A percentile compares a stretch with the other conserved stretches of the same genome.
phyloP scores from a whole-genome alignment of 208 protist genomes.

The Crithidia bombi region DNA sequence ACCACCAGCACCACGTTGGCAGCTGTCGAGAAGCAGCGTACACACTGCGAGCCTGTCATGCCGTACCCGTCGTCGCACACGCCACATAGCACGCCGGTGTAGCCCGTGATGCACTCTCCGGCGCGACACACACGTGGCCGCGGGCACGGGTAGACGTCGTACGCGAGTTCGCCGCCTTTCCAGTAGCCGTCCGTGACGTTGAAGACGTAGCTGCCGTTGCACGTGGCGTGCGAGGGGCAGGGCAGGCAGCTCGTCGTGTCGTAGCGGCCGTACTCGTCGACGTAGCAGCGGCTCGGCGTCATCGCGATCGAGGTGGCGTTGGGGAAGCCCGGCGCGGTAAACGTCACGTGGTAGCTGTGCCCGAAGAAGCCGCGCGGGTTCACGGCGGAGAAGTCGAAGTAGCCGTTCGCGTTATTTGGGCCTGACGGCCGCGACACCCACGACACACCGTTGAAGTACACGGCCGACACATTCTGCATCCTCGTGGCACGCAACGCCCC shows the following conservation, averaged over 20 bases:
- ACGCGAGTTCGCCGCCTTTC: conserved; percentile 40
- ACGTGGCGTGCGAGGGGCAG: conserved; percentile 38
- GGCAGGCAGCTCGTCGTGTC: conserved; percentile 33
- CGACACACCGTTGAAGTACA: conserved; percentile 30
- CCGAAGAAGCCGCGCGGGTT: conserved; percentile 35
- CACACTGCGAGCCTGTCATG: conserved; percentile 32
- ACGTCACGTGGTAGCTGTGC: conserved; percentile 22
- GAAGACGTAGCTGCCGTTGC: conserved; percentile 53
- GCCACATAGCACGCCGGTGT: conserved; percentile 43
- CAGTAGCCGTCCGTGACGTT: conserved; percentile 47
- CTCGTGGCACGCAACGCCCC: neutral
- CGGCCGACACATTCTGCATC: conserved; percentile 2
- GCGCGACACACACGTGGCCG: conserved; percentile 26
- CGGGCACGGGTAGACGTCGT: conserved; percentile 39
- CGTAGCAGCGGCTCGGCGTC: conserved; percentile 26
- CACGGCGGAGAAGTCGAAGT: conserved; percentile 36
- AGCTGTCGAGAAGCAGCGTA: conserved; percentile 32
- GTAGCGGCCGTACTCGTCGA: conserved; percentile 42
- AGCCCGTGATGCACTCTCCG: conserved; percentile 35
- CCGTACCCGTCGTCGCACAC: conserved; percentile 44
- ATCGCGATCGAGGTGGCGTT: conserved; percentile 28
- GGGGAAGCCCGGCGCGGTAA: conserved; percentile 24
- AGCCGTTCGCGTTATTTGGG: conserved; percentile 5
- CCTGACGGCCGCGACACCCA: conserved; percentile 3
- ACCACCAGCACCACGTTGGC: conserved; percentile 39